These are phyloP conservation scores for Porphyrellus cyaneotinctus DNA, from an alignment of 768 basidiomycete species.

Conservation along the genomic window DNA sequence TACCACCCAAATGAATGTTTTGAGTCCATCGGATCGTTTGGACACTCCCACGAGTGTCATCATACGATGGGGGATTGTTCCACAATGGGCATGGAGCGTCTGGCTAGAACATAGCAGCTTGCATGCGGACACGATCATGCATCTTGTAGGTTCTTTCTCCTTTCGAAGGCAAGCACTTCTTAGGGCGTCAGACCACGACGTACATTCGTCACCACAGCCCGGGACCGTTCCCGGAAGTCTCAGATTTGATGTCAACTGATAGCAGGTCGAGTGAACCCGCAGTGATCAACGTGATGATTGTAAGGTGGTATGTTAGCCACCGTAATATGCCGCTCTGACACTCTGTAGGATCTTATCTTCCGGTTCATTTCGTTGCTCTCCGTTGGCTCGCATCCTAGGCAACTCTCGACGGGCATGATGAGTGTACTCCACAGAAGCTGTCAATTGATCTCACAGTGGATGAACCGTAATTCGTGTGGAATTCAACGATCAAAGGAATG, in stretches of 20 bases:
- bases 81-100: conserved; percentile 62
- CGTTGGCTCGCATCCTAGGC: conserved; percentile 5
- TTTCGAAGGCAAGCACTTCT: not conserved
- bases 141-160: conserved; percentile 39
- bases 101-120: conserved; percentile 55
- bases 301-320: conserved; percentile 11
- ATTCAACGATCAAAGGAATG: conserved; percentile 29
- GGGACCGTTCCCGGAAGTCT: not conserved
- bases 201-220: conserved; percentile 46
- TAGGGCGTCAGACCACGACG: conserved; percentile 40
- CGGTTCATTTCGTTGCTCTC: conserved; percentile 23
- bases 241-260: not conserved
- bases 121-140: conserved; percentile 45
- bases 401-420: conserved; percentile 16
- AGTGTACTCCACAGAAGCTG: conserved; percentile 20
- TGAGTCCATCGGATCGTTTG: conserved; percentile 21
- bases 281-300: conserved; percentile 26
- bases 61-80: conserved; percentile 52
- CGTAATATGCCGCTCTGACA: conserved; percentile 2
- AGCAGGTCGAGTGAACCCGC: conserved; percentile 1
- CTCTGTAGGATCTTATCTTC: conserved; percentile 17
- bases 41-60: conserved; percentile 48
- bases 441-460: conserved; percentile 20
- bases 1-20: not conserved
- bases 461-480: conserved; percentile 20